Evolutionary conservation across 2,329 filamentous ascomycete species (phyloP), one percentile per base, ranked within the genome.

Genomic region (Zasmidium angulare): DNA sequence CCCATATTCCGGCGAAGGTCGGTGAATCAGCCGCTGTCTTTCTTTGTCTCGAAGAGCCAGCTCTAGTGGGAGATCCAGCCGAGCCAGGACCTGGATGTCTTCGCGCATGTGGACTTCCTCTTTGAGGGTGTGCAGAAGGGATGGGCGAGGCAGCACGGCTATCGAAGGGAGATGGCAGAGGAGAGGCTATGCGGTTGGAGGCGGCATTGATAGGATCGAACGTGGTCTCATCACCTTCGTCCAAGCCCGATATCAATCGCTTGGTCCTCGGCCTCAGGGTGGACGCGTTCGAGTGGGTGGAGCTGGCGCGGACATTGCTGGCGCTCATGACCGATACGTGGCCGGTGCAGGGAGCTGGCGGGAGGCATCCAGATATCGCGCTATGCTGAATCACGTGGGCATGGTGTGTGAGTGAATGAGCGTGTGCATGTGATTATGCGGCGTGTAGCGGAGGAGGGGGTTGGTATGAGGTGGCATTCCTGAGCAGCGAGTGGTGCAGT

Each of bases 231-330:
- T 75, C 73, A 57, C 76, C 74, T 59, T 80, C 78, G 65, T 79
- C 77, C 22, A 81, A 65, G 20, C 73, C 75, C 12, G 79, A 81
- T 53, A 82, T 79, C 65, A 82, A 68, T 59, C 79, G 74, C 43
- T 77, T 73, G 40, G 74, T 76, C 46, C 80, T 74, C 22, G 80
- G 79, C 61, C 80, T 75, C 55, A 82, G 69, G 29, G 77, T 77
- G 56, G 76, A 74, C 23, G 72, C 63, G 67, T 75, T 76, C 68
- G 77, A 71, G 66, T 75, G 74, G 62, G 69, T 63, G 63, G 67
- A 69, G 66, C 61, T 69, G 53, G 65, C 66, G 29, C 63, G 66
- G 48, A 65, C 64, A 68, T 69, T 66, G 65, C 66, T 69, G 66
- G 64, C 57, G 65, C 60, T 67, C 68, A 71, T 72, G 62, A 63